Base-by-base conservation (phyloP, 805 yeast genomes). In the Wickerhamiella nectarea region DNA sequence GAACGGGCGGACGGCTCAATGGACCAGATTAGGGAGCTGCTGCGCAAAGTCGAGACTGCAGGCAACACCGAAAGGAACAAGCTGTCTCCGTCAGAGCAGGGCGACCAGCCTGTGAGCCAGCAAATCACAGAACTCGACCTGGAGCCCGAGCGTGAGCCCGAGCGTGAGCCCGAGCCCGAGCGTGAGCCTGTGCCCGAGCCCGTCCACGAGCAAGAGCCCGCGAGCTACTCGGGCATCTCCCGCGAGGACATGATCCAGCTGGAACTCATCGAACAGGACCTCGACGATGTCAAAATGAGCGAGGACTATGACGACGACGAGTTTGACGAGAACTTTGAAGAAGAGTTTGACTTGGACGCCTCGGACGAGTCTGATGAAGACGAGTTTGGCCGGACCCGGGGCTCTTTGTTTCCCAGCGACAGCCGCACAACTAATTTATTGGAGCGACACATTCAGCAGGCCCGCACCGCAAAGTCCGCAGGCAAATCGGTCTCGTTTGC, bases 281-380 rank as follows among this genome's bases (percentile, higher is more conserved):
- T 40, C 19, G 52, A 45, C n/a, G 47, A 48, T 12, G 38, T 38
- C n/a, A 37, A 19, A 3, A 17, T 20, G 21, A 33, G 35, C n/a
- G 58, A 53, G 34, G 45, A 44, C 6, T 50, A 40, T 11, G 49
- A 44, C 85, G 43, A 65, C 69, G 34, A 86, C 82, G 15, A 80
- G 76, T 61, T 64, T 77, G 56, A 47, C 26, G 46, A 47, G 7
- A 52, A 50, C 20, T 40, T 40, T 22, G 50, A 40, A 52, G 33
- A 29, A 31, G 42, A 39, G 18, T 39, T 66, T 76, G 60, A 67
- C 70, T 34, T 86, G 81, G 17, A 80, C 75, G 62, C 63, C 76
- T 55, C 45, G 17, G 48, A 48, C 11, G 53, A 49, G 10, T 40
- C 43, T 2, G 63, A 57, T 12, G 64, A 61, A 41, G 65, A 63